Evolutionary conservation across 73 alveolate genomes (phyloP).

Genomic region (Halteria grandinella): DNA sequence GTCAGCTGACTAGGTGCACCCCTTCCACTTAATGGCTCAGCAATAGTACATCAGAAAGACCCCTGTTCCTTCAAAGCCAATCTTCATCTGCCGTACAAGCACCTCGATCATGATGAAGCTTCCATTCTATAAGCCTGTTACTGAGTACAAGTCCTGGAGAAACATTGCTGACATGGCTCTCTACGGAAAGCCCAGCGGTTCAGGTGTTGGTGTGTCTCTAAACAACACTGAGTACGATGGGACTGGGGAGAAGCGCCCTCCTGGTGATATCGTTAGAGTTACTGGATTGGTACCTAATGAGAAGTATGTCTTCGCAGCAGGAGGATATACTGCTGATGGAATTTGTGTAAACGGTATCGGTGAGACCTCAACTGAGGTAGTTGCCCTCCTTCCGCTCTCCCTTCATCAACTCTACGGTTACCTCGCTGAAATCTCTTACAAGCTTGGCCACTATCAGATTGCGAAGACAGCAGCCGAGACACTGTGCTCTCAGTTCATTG

Average conservation of each 20-base stretch:
- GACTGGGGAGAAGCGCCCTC: conserved; percentile 57
- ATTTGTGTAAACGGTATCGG: conserved; percentile 92
- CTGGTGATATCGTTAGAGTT: conserved; percentile 80
- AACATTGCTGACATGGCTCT: conserved; percentile 72
- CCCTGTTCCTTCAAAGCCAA: conserved; percentile 75
- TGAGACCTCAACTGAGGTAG: conserved; percentile 91
- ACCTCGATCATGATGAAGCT: conserved; percentile 75
- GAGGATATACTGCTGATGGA: conserved; percentile 90
- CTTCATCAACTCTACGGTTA: conserved; percentile 84
- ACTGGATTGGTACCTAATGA: conserved; percentile 88
- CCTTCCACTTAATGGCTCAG: conserved; percentile 67
- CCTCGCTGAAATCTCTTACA: conserved; percentile 87
- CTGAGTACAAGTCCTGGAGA: conserved; percentile 74
- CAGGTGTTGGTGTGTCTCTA: conserved; percentile 79
- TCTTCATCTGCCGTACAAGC: conserved; percentile 70
- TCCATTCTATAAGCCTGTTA: conserved; percentile 80
- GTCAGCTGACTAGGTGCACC: conserved; percentile 66
- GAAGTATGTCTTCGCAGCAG: conserved; percentile 95
- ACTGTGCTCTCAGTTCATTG: conserved; percentile 81
- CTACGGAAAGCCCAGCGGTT: conserved; percentile 82
- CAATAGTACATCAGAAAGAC: conserved; percentile 67
- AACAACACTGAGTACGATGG: conserved; percentile 82
- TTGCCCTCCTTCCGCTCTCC: conserved; percentile 89
- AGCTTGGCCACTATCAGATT: conserved; percentile 84
- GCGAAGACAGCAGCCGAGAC: conserved; percentile 89